These are phyloP conservation scores for Hypoxylon sp. DNA, from an alignment of 2,329 filamentous ascomycete genomes.

Conservation along the genomic window DNA sequence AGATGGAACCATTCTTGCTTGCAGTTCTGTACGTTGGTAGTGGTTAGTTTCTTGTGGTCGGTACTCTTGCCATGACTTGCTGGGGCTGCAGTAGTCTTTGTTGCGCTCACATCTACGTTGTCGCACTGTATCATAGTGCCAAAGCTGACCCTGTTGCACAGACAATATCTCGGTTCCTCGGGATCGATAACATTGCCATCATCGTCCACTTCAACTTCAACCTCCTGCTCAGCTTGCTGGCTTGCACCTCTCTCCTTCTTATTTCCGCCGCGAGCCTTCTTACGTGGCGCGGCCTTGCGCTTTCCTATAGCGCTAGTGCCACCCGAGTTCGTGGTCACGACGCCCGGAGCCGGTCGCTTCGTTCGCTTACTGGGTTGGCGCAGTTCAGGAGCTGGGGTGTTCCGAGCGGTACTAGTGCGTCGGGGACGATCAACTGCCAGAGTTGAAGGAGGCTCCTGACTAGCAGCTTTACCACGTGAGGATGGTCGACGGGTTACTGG, in stretches of 20 bases:
- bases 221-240: slow-evolving; percentile 60
- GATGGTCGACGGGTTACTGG: slow-evolving; percentile 57
- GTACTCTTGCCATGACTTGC: slow-evolving; percentile 28
- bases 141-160: slow-evolving; percentile 83
- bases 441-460: slow-evolving; percentile 62
- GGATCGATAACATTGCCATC: slow-evolving; percentile 79
- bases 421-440: slow-evolving; percentile 66
- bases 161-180: slow-evolving; percentile 80
- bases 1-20: slow-evolving; percentile 89
- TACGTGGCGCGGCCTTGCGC: slow-evolving; percentile 75
- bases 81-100: slow-evolving; percentile 34
- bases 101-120: slow-evolving; percentile 74
- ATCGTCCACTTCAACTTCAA: slow-evolving; percentile 71
- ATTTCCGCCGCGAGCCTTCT: slow-evolving; percentile 66
- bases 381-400: slow-evolving; percentile 66
- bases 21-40: slow-evolving; percentile 65
- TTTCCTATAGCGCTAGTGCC: slow-evolving; percentile 76
- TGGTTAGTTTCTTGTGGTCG: slow-evolving; percentile 43
- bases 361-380: slow-evolving; percentile 65
- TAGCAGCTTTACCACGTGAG: slow-evolving; percentile 65
- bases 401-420: slow-evolving; percentile 67
- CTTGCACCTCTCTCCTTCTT: slow-evolving; percentile 55
- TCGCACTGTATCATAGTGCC: slow-evolving; percentile 88
- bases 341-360: slow-evolving; percentile 78
- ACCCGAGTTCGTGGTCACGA: slow-evolving; percentile 73